Base-by-base conservation (phyloP, 257 asterid species). In the Fraxinus cuspidata region DNA sequence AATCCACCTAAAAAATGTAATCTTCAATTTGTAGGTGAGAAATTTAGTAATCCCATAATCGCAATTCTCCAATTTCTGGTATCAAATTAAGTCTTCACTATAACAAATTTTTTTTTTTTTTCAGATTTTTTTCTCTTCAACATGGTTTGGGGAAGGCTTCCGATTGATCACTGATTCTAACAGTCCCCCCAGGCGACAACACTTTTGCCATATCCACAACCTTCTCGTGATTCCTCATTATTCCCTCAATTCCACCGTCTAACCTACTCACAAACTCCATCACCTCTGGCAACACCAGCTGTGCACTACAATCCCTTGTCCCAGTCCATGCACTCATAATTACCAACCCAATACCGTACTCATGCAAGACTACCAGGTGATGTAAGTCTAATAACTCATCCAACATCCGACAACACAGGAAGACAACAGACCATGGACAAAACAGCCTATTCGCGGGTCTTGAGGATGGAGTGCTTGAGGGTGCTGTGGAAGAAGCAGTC, bases 191-290 rank as follows among this genome's bases (percentile, higher is more conserved):
- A 92, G 3, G 86, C 88, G 69, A 86, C 88, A 88, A 58, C 91
- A 84, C 86, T 23, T 84, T 27, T 7, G 83, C 91, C 91, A 84
- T 88, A 71, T 86, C 84, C 11, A 88, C 80, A 7, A 85, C 90
- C 8, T 18, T 80, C 34, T 89, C 90, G 12, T 90, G 96, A 73
- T 93, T 93, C 79, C 87, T 89, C 82, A 87, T 87, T 18, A 92
- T 89, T 78, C 97, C 96, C 28, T 84, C 87, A 74, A 92, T 78
- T 49, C 98, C 96, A 1, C 98, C 98, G 4, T 94, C 94, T n/a
- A 94, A 92, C 74, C 90, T 78, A n/a, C 51, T 77, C 29, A 92
- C 84, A 44, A 94, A 92, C 66, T 88, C 89, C 84, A 92, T 53
- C 38, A 92, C 96, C 74, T 90, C 90, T 0, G 97, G 94, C 5